These are phyloP conservation scores for Plectranthus barbatus DNA, from an alignment of 257 asterid species.

Conservation along the genomic window DNA sequence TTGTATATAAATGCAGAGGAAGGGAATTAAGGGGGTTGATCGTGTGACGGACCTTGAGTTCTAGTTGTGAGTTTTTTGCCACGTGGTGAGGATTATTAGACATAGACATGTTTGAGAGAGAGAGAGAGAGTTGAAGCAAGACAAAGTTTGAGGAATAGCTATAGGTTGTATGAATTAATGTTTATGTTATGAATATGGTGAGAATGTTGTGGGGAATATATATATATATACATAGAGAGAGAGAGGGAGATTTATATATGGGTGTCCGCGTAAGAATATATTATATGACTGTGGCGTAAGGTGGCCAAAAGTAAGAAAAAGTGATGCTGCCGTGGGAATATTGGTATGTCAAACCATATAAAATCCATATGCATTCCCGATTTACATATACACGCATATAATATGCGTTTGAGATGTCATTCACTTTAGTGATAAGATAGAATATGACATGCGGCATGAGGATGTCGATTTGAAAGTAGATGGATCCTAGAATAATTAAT, in stretches of 20 bases:
- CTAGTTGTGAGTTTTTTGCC: neutral
- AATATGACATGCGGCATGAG: no score
- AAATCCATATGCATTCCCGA: no score
- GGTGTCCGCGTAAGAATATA: neutral
- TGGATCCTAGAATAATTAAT: no score
- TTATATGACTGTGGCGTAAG: neutral
- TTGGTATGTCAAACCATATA: neutral
- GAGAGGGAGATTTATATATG: neutral
- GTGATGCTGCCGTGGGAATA: neutral
- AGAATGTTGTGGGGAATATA: neutral
- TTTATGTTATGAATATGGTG: no score
- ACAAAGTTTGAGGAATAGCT: no score
- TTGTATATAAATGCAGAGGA: neutral
- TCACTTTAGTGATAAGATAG: no score
- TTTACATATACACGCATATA: no score
- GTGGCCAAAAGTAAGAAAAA: neutral
- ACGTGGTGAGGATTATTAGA: conserved; percentile 3
- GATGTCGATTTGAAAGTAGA: no score
- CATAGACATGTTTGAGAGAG: neutral
- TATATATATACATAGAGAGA: no score
- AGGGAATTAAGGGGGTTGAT: neutral
- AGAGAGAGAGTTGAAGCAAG: neutral
- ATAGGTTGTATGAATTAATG: no score
- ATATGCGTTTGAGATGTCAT: no score
- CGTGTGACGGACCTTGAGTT: neutral